These are phyloP conservation scores for Suhomyces terraborum DNA, from an alignment of 1,139 yeast species.

Conservation along the genomic window DNA sequence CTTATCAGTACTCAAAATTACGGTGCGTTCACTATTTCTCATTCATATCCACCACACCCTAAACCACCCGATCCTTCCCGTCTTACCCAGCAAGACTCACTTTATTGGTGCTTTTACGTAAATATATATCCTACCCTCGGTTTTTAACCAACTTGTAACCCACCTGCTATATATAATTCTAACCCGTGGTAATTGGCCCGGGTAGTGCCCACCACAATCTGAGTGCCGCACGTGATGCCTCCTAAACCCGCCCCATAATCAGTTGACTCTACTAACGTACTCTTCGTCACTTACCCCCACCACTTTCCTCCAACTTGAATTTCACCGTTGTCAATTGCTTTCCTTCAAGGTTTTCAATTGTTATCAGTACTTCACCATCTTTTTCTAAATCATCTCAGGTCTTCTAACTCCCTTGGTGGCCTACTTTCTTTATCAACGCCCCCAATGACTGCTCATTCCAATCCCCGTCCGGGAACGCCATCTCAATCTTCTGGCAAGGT, in stretches of 20 bases:
- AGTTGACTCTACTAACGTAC: slow-evolving; percentile 2
- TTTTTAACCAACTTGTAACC: background rate
- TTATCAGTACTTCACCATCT: background rate
- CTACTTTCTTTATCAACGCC: background rate
- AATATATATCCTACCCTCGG: slow-evolving; percentile 5
- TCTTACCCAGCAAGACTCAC: background rate
- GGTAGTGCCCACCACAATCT: background rate
- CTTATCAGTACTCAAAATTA: background rate
- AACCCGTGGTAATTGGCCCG: too few relatives aligned
- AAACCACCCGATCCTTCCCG: too few relatives aligned
- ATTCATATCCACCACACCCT: too few relatives aligned
- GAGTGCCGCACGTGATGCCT: slow-evolving; percentile 1
- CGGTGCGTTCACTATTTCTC: background rate
- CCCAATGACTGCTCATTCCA: slow-evolving; percentile 5
- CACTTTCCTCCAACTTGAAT: background rate
- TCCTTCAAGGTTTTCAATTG: background rate
- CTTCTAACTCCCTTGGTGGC: background rate
- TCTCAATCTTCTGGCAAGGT: slow-evolving; percentile 6
- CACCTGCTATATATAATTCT: too few relatives aligned
- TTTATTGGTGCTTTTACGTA: slow-evolving; percentile 6
- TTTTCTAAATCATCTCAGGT: background rate
- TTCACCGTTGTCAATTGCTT: background rate
- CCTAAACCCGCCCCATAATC: slow-evolving; percentile 1
- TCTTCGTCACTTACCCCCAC: slow-evolving; percentile 1
- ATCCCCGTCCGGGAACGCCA: slow-evolving; percentile 12